A percentile compares a stretch with the other conserved stretches of the same genome.
These are phyloP conservation scores for Tylopilus vinaceipallidus DNA, from an alignment of 768 basidiomycete species.

Conservation along the genomic window DNA sequence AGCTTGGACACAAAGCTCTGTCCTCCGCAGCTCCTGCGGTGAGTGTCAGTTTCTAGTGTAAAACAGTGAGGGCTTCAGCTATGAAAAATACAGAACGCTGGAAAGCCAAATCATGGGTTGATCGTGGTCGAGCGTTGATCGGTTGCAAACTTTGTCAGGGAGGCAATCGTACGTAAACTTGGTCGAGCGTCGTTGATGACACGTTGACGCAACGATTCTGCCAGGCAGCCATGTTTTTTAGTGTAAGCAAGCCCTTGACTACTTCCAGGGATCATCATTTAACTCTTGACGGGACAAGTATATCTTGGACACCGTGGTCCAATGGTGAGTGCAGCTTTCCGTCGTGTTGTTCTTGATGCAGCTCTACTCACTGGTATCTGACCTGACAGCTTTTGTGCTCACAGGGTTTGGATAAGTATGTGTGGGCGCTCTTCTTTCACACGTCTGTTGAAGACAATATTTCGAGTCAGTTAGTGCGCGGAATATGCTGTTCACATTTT, in stretches of 20 bases:
- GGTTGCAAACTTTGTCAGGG: not conserved
- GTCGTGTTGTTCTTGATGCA: not conserved
- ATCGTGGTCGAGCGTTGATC: not conserved
- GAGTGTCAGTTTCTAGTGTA: not conserved
- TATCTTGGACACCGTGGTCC: slow-evolving; percentile 1
- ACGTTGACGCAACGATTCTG: no score
- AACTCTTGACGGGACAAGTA: not conserved
- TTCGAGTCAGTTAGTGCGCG: slow-evolving; percentile 1
- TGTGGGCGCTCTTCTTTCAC: not conserved
- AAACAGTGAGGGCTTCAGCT: no score
- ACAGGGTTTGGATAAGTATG: slow-evolving; percentile 16
- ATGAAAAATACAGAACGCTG: no score
- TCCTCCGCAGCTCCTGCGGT: not conserved
- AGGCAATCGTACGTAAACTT: slow-evolving; percentile 1
- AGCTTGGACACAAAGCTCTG: not conserved
- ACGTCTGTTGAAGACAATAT: not conserved
- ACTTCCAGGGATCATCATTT: not conserved
- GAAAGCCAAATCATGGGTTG: no score
- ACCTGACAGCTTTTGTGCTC: slow-evolving; percentile 12
- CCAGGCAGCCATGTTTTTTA: not conserved
- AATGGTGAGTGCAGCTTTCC: slow-evolving; percentile 3
- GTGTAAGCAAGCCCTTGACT: not conserved
- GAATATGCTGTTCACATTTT: slow-evolving; percentile 1
- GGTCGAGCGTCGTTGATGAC: no score
- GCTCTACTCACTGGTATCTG: not conserved